Evolutionary conservation across 2,329 filamentous ascomycete species (phyloP).

Genomic region (Tympanopsis confertula): DNA sequence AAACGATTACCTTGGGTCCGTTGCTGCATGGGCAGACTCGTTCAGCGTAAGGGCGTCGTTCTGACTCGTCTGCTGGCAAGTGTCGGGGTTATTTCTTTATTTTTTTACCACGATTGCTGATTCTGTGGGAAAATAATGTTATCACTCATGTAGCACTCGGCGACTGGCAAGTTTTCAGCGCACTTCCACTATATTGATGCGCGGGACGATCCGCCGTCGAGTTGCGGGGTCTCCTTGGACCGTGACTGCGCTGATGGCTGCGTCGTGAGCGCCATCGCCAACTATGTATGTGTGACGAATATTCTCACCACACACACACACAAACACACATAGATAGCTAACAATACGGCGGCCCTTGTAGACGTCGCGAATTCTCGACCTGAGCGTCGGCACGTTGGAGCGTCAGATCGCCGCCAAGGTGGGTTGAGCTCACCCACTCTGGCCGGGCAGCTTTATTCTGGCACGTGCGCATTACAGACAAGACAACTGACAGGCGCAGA

Average conservation of each 20-base stretch:
- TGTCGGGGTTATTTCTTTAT: no score
- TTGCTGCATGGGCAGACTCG: constrained; percentile 38
- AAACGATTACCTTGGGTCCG: constrained; percentile 30
- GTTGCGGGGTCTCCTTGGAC: constrained; percentile 17
- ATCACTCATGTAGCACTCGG: no score
- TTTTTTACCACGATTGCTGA: no score
- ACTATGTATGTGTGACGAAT: constrained; percentile 12
- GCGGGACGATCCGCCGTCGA: constrained; percentile 18
- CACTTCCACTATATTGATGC: constrained; percentile 36
- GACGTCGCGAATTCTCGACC: constrained; percentile 14
- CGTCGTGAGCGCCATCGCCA: constrained; percentile 23
- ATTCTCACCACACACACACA: constrained; percentile 5
- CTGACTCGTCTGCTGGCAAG: no score
- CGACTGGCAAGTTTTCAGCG: constrained; percentile 29
- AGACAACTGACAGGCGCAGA: constrained; percentile 7
- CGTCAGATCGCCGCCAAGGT: constrained; percentile 25
- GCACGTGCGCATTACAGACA: constrained; percentile 17
- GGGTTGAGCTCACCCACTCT: no score
- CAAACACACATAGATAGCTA: constrained; percentile 5
- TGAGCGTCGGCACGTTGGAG: constrained; percentile 12
- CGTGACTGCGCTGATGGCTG: constrained; percentile 20
- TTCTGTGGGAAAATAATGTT: no score
- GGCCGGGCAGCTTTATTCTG: constrained; percentile 5
- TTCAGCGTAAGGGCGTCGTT: no score
- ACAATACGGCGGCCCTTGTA: constrained; percentile 2